These are phyloP conservation scores for Talaromyces proteolyticus DNA, from an alignment of 495 filamentous ascomycete species.

Conservation along the genomic window DNA sequence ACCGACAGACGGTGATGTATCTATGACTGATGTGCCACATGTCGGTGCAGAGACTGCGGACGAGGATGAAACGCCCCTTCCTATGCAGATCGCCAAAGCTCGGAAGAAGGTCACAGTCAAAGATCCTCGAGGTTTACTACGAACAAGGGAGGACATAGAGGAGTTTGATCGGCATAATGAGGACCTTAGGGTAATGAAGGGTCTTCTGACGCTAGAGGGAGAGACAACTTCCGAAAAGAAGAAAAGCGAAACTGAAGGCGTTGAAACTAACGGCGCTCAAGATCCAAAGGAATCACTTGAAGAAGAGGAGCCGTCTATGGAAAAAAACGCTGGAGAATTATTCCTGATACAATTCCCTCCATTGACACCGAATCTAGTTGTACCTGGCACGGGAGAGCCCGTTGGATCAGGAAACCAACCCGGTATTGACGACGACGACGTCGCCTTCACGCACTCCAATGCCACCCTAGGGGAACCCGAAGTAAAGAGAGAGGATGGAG, in stretches of 20 bases:
- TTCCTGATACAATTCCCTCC: slow-evolving; percentile 54
- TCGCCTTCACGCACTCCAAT: slow-evolving; percentile 5
- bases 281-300: slow-evolving; percentile 12
- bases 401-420: slow-evolving; percentile 11
- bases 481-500: slow-evolving; percentile 23
- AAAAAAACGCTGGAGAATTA: slow-evolving; percentile 33
- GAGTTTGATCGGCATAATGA: slow-evolving; percentile 38
- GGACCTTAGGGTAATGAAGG: slow-evolving; percentile 31
- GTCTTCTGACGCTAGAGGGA: slow-evolving; percentile 23
- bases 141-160: slow-evolving; percentile 41
- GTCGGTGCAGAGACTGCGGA: slow-evolving; percentile 17
- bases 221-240: slow-evolving; percentile 8
- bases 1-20: slow-evolving; percentile 32
- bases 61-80: slow-evolving; percentile 32
- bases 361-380: slow-evolving; percentile 42
- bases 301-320: slow-evolving; percentile 21
- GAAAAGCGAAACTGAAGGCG: slow-evolving; percentile 9
- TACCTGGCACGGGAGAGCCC: slow-evolving; percentile 18
- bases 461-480: slow-evolving; percentile 7
- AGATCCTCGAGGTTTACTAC: slow-evolving; percentile 31
- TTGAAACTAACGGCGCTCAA: slow-evolving; percentile 10
- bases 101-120: slow-evolving; percentile 18
- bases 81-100: slow-evolving; percentile 32
- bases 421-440: slow-evolving; percentile 4
- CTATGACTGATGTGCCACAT: slow-evolving; percentile 28